Evolutionary conservation across 768 basidiomycete species (phyloP).

Genomic region (Filobasidium floriforme): DNA sequence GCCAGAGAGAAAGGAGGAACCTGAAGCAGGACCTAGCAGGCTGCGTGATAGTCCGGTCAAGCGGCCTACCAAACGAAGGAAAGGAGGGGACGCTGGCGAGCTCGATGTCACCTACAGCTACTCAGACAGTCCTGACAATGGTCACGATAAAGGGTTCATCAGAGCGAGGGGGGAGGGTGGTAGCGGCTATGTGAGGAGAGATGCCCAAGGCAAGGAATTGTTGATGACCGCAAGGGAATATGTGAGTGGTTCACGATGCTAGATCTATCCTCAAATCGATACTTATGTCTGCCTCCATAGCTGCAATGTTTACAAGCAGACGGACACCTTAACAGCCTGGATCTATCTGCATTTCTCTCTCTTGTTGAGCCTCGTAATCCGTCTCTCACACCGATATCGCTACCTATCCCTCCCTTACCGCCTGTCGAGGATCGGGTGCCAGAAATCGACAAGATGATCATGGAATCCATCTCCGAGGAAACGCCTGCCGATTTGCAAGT

Average conservation of each 20-base stretch:
- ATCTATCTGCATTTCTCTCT: slow-evolving; percentile 8
- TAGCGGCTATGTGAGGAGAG: not conserved
- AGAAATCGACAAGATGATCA: no score
- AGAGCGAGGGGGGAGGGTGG: not conserved
- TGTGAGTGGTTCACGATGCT: slow-evolving; percentile 1
- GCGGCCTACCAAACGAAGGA: no score
- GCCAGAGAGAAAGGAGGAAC: not conserved
- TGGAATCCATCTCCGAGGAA: not conserved
- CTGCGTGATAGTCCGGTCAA: not conserved
- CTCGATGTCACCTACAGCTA: no score
- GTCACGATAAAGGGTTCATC: not conserved
- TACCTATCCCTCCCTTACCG: not conserved
- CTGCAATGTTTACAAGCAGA: slow-evolving; percentile 12
- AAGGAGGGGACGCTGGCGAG: no score
- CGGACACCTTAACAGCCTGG: slow-evolving; percentile 12
- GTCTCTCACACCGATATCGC: not conserved
- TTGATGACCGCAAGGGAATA: slow-evolving; percentile 12
- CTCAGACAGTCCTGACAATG: not conserved
- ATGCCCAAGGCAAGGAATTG: slow-evolving; percentile 1
- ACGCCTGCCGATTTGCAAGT: not conserved
- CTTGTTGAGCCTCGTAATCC: not conserved
- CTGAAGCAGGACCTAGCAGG: not conserved
- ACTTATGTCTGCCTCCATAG: not conserved
- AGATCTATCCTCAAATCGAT: not conserved
- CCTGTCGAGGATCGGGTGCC: no score